Percentiles rank a stretch among this genome's conserved stretches.
These are phyloP conservation scores for Platismatia glauca DNA, from an alignment of 495 filamentous ascomycete genomes.

Conservation along the genomic window DNA sequence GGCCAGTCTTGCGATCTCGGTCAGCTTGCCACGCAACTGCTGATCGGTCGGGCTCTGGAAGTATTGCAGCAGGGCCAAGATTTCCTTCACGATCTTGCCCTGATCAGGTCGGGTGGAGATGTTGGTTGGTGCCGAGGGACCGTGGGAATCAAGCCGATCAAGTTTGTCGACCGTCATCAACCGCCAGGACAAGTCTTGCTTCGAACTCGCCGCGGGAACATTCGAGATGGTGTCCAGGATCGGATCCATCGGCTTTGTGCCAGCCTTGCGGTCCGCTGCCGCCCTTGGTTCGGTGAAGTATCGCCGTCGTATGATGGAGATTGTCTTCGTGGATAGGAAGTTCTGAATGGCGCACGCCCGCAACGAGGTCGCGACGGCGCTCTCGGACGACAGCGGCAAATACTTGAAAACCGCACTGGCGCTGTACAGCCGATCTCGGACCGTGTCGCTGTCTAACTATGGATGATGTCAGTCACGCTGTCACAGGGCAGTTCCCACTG, in stretches of 20 bases:
- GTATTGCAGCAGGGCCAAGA: not conserved
- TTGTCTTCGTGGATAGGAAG: not conserved
- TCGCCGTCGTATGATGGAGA: not conserved
- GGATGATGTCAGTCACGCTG: conserved; percentile 2
- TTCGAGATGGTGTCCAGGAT: conserved; percentile 3
- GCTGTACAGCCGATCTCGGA: conserved; percentile 1
- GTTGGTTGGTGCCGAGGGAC: not conserved
- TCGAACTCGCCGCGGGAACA: conserved; percentile 8
- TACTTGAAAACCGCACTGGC: conserved; percentile 5
- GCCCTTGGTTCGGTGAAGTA: conserved; percentile 3
- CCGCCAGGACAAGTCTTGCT: not conserved
- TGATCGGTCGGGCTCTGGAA: not conserved
- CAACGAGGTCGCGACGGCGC: not conserved
- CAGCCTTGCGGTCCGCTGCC: not conserved
- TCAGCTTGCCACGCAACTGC: not conserved
- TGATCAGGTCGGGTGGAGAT: conserved; percentile 1
- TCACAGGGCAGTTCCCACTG: not conserved
- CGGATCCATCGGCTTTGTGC: not conserved
- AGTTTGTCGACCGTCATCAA: conserved; percentile 11
- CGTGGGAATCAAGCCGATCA: conserved; percentile 1
- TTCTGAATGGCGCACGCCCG: not conserved
- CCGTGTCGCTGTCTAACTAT: conserved; percentile 7
- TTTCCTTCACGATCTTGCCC: conserved; percentile 2
- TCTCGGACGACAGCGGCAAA: not conserved
- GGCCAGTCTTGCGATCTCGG: not conserved